phyloP scores from a whole-genome alignment of 345 rosid genomes.

The Cardamine chenopodiifolia region DNA sequence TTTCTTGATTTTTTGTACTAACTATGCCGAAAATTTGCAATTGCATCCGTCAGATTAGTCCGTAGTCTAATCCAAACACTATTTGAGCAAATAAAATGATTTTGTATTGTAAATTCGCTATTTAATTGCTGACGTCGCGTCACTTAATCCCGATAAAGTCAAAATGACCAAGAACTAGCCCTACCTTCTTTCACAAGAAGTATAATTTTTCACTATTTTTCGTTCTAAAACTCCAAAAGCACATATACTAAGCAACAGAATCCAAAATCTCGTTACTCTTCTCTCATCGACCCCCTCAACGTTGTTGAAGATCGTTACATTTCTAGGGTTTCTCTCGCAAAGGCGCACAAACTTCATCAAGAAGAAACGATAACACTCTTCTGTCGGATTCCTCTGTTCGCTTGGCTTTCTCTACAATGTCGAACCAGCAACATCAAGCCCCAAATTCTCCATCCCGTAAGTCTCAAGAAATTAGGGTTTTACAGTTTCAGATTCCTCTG shows the following conservation, averaged over 20 bases:
- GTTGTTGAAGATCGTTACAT: background rate
- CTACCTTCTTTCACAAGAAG: constrained; percentile 10
- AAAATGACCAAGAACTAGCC: background rate
- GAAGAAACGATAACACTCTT: background rate
- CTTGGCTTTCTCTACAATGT: constrained; percentile 5
- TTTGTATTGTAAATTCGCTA: background rate
- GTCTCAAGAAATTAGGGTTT: constrained; percentile 10
- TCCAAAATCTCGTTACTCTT: constrained; percentile 8
- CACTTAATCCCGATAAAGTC: background rate
- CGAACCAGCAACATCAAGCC: constrained; percentile 1
- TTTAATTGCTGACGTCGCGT: background rate
- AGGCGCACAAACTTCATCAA: constrained; percentile 5
- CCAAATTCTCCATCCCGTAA: constrained; percentile 2
- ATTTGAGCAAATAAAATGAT: background rate
- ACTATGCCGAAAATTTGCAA: background rate
- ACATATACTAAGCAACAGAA: background rate
- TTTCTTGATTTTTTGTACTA: background rate
- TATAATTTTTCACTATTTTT: background rate
- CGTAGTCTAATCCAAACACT: background rate
- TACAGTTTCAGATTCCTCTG: background rate
- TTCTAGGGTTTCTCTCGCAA: constrained; percentile 13
- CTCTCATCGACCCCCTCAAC: background rate
- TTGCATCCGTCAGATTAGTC: background rate
- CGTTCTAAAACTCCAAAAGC: constrained; percentile 4
- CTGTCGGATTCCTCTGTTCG: constrained; percentile 16